Conservation (phyloP, 306 rosid genomes). For the Bauhinia variegata region DNA sequence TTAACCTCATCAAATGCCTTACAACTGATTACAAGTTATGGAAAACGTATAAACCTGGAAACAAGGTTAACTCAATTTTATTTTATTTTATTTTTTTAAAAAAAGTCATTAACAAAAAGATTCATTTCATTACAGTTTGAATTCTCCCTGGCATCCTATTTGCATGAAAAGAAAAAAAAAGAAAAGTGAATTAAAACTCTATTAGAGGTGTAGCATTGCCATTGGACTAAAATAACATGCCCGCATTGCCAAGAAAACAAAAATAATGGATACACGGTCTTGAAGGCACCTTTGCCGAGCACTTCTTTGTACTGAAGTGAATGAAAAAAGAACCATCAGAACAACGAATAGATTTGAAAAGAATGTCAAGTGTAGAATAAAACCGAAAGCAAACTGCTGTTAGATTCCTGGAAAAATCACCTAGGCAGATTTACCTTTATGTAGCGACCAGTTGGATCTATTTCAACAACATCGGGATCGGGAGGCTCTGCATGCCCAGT, state of each 20-base stretch:
- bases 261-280: slow-evolving; percentile 47
- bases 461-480: slow-evolving; percentile 61
- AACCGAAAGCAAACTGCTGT: background rate
- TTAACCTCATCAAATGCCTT: slow-evolving; percentile 84
- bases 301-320: slow-evolving; percentile 48
- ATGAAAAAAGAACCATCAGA: slow-evolving; percentile 32
- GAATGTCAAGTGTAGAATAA: background rate
- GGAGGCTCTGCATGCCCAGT: slow-evolving; percentile 42
- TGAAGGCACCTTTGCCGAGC: slow-evolving; percentile 56
- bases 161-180: background rate
- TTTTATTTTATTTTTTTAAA: no score
- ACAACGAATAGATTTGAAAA: background rate
- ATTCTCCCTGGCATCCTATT: background rate
- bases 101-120: background rate
- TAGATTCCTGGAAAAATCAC: background rate
- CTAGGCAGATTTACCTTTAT: slow-evolving; percentile 48
- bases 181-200: background rate
- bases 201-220: background rate
- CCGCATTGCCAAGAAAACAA: background rate
- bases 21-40: slow-evolving; percentile 53
- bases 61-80: slow-evolving; percentile 14
- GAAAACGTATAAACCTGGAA: slow-evolving; percentile 22
- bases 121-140: background rate
- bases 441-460: slow-evolving; percentile 59
- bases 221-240: background rate